Conservation (phyloP, 768 basidiomycete genomes). For the Hirschioporus abietinus region DNA sequence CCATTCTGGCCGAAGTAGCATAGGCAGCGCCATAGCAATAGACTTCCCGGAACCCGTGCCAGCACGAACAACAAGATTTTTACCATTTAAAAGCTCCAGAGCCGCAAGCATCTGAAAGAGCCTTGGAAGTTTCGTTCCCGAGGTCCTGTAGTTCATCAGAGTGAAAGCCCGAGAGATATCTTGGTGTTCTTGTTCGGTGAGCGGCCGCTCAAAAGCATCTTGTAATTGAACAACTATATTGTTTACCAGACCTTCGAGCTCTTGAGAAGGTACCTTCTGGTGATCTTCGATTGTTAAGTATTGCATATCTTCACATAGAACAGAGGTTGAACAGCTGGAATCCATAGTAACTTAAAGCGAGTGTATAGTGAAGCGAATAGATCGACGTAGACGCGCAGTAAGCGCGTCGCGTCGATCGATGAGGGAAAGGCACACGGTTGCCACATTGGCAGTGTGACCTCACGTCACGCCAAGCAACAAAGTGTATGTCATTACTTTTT, state of each 20-base stretch:
- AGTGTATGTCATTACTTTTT: background rate
- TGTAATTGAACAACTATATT: background rate
- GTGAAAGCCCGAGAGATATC: background rate
- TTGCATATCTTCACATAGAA: background rate
- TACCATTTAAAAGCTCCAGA: slow-evolving; percentile 13
- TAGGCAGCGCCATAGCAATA: slow-evolving; percentile 80
- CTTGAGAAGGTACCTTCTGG: background rate
- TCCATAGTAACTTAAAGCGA: background rate
- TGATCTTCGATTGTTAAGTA: background rate
- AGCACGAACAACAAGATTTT: slow-evolving; percentile 25
- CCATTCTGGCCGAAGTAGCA: slow-evolving; percentile 39
- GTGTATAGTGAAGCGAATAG: background rate
- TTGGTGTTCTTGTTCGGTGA: background rate
- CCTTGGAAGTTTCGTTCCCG: background rate
- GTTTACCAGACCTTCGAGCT: background rate
- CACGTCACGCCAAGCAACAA: background rate
- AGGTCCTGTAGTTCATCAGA: background rate
- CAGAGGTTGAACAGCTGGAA: background rate
- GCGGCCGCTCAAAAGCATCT: slow-evolving; percentile 1
- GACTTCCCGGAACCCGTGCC: slow-evolving; percentile 94
- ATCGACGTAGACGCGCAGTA: background rate
- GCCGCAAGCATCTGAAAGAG: slow-evolving; percentile 15
- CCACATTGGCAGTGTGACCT: background rate
- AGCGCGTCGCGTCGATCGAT: background rate
- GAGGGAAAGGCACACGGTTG: background rate